Conservation (phyloP, 257 asterid species). For the Solanum infundibuliforme region DNA sequence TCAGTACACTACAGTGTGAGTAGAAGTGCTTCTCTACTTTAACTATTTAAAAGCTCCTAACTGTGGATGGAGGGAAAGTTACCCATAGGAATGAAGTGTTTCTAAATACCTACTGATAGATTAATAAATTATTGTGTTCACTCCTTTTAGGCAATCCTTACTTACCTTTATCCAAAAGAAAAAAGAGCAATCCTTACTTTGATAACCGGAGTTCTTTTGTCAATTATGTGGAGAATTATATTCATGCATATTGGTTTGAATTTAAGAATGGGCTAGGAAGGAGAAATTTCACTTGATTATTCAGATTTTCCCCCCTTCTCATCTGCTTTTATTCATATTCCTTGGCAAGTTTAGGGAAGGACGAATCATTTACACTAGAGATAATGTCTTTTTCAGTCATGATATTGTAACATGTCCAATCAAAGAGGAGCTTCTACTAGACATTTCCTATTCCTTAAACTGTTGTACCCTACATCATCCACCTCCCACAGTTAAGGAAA, state of each 20-base stretch:
- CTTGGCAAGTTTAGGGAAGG: neutral
- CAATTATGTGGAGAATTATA: neutral
- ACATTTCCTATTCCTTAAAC: neutral
- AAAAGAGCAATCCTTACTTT: neutral
- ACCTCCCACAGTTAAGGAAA: neutral
- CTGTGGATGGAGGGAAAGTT: neutral
- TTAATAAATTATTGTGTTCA: neutral
- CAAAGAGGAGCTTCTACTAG: neutral
- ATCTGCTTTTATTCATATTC: neutral
- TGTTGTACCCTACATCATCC: neutral
- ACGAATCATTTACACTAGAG: neutral
- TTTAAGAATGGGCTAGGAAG: neutral
- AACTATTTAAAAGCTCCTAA: neutral
- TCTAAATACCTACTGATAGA: neutral
- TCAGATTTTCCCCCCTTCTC: neutral
- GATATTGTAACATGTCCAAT: neutral
- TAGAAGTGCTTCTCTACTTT: neutral
- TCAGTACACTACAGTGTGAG: conserved; percentile 95
- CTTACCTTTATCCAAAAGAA: neutral
- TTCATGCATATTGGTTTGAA: neutral
- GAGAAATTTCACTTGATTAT: neutral
- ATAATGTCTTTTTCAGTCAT: neutral
- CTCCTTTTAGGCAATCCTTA: neutral
- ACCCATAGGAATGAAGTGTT: neutral
- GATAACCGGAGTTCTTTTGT: neutral